Evolutionary conservation across 202 grass and related monocot species (phyloP), one percentile per base, ranked within the genome.

Genomic region (Cymbopogon flexuosus): DNA sequence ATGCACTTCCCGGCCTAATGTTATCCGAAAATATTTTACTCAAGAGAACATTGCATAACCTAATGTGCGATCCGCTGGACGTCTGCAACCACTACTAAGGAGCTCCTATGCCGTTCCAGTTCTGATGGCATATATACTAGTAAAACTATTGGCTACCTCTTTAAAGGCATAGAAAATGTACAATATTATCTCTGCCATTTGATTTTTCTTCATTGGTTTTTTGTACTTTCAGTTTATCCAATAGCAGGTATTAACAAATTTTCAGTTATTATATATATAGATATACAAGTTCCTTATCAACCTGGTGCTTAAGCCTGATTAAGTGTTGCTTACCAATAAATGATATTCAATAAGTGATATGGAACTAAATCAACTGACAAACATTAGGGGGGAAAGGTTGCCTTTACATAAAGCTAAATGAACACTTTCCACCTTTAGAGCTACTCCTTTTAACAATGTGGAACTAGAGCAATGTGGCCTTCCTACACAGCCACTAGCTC

Each of bases 401-500:
- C 19, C 81, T 81, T 87, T 87, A 52, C 65, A 59, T 81, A 90
- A 87, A 90, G 81, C 31, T 68, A 29, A 61, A 84, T 45, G 56
- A 84, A 72, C 76, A 81, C 65, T 84, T 78, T 73, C 49, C 65
- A 41, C 72, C 77, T 81, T 63, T 81, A 79, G 65, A 72, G 62
- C 46, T 81, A 65, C 23, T 51, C 47, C 22, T 81, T 87, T 90
- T 81, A 39, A 41, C 46, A 81, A 68, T 84, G 78, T 68, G 81
- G 59, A 81, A 49, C 61, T 81, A 68, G 65, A 87, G 58, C 70
- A 76, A 66, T 81, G 59, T 74, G 57, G 46, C 73, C 30, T 74
- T 57, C 81, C 66, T 87, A 51, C 69, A 79, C 73, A 70, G 8
- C 88, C 81, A 84, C 78, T 85, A 87, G 18, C 24, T 79, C 81